Base-by-base conservation (phyloP, 31 red algal genomes). In the Asparagopsis taxiformis region DNA sequence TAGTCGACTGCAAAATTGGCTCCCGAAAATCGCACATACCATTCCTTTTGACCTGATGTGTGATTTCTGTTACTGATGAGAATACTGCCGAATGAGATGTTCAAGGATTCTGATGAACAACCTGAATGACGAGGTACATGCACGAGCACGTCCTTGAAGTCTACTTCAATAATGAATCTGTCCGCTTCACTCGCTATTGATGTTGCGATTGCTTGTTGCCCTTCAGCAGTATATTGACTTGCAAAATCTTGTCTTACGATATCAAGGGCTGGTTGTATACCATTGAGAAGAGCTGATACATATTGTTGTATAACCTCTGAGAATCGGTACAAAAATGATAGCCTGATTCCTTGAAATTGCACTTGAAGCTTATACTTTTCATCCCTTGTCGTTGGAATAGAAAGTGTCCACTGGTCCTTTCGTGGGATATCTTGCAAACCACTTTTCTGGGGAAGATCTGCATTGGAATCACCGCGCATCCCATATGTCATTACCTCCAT, bases 81-180 rank as follows among this genome's bases (percentile, higher is more conserved):
- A 15, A 84, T 30, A 65, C 43, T 36, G 1, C 41, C 28, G 44
- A 16, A 31, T 48, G 55, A 65, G 1, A 72, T 54, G 33, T 46
- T 69, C 48, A 35, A 79, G 21, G 28, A 43, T 62, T 88, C 83
- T 20, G 83, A 88, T 13, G 64, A 39, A 37, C 83, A 88, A 8
- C 71, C 59, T 0, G 83, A 79, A 49, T 88, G 83, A 25, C 83
- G 83, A 5, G 83, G 83, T 44, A 88, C 20, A 10, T 73, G 83
- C 26, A 77, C 16, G 1, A 48, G 16, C 15, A 78, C 31, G 34
- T 70, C 64, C 7, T 51, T 61, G n/a, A 88, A 68, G 19, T 64
- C 65, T 16, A 88, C 20, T 53, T 68, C 39, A n/a, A 75, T 60
- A 37, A 70, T 9, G 31, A 73, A 50, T 53, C 62, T 72, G 15